Evolutionary conservation across 371 early-diverging fungal genomes (phyloP), one percentile per base, ranked within the genome.

Genomic region (Zychaea mexicana): DNA sequence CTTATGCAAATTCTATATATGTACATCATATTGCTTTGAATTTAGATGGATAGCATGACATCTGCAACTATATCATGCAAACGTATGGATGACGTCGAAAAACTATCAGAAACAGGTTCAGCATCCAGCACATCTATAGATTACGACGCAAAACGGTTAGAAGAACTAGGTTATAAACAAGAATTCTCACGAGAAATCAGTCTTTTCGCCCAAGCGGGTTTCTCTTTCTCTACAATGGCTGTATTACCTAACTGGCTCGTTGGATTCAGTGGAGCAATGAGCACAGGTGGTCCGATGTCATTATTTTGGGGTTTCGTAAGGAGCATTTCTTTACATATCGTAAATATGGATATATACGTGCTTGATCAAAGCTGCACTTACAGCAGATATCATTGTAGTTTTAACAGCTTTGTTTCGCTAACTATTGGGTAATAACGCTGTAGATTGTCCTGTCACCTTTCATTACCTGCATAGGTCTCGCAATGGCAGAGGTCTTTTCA

Each of bases 401-500:
- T n/a, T n/a, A n/a, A n/a, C n/a, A n/a, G n/a, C n/a, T n/a, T n/a
- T n/a, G n/a, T n/a, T n/a, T n/a, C n/a, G n/a, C n/a, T n/a, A n/a
- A n/a, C n/a, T n/a, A 56, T 30, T 7, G 31, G n/a, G n/a, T n/a
- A 38, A 31, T 3, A 56, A 33, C n/a, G 3, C 21, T 21, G 8
- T 73, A 76, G 79, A 26, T 78, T 24, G 66, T 72, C 4, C 72
- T 76, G 0, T 58, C 69, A 6, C 72, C 71, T 1, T 76, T 79
- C 69, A 75, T 76, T 10, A 62, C 59, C 26, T 74, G 72, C 49
- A 76, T 79, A 27, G 77, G 69, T 3, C 49, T 79, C 2, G 68
- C 71, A 4, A 79, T 79, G 74, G 64, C 77, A 12, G 79, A 79
- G 55, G 65, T 79, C 10, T 70, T 78, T 12, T 75, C 75, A 32